Evolutionary conservation across 495 filamentous ascomycete genomes (phyloP).

Genomic region (Wilcoxina mikolae): DNA sequence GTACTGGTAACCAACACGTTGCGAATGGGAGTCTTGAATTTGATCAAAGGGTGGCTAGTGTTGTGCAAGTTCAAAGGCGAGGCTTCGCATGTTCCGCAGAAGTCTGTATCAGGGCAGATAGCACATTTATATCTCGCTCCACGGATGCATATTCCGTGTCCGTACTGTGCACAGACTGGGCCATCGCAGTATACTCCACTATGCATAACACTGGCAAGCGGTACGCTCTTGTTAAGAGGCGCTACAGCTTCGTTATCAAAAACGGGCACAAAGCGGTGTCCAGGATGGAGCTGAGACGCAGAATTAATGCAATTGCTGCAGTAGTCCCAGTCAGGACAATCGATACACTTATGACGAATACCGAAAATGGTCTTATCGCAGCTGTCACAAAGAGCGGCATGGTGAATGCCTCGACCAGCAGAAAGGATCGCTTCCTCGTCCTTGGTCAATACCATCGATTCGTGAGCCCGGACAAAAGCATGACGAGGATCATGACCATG

Average conservation of each 20-base stretch:
- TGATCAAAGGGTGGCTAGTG: conserved; percentile 85
- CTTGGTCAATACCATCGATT: conserved; percentile 40
- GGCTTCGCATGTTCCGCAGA: conserved; percentile 89
- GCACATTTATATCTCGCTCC: conserved; percentile 94
- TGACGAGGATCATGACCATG: conserved; percentile 94
- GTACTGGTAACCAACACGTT: conserved; percentile 77
- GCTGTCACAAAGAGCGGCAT: conserved; percentile 86
- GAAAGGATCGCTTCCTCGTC: conserved; percentile 48
- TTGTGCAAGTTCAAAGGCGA: conserved; percentile 74
- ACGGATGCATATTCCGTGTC: conserved; percentile 50
- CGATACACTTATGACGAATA: conserved; percentile 90
- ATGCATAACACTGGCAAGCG: conserved; percentile 51
- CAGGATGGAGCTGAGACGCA: conserved; percentile 53
- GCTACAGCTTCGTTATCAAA: conserved; percentile 32
- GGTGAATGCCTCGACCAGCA: conserved; percentile 66
- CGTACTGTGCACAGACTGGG: conserved; percentile 56
- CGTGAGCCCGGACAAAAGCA: conserved; percentile 51
- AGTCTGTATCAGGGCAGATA: conserved; percentile 89
- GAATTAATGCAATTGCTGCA: conserved; percentile 61
- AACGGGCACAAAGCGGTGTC: conserved; percentile 80
- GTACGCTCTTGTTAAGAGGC: conserved; percentile 32
- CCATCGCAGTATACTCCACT: conserved; percentile 89
- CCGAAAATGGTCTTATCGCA: conserved; percentile 78
- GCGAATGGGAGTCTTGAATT: conserved; percentile 87
- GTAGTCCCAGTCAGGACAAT: conserved; percentile 96